Conservation (phyloP, 176 grass and related monocot species). For the Oryza coarctata region DNA sequence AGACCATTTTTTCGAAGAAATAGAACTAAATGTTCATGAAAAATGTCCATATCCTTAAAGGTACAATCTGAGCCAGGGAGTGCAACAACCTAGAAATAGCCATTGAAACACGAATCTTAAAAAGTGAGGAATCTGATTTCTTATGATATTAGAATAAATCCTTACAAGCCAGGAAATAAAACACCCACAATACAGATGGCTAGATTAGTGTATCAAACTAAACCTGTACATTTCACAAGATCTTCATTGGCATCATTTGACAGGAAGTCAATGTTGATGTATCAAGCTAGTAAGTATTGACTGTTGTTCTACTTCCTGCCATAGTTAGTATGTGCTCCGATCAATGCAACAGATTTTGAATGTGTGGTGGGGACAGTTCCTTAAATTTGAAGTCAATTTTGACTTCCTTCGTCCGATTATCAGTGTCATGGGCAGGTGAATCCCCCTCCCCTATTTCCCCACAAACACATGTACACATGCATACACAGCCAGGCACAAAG, state of each 20-base stretch:
- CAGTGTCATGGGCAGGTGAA: not conserved
- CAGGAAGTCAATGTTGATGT: constrained; percentile 3
- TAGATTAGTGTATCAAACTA: not conserved
- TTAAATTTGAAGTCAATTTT: not conserved
- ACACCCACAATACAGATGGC: not conserved
- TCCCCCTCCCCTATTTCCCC: not conserved
- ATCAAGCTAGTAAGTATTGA: constrained; percentile 5
- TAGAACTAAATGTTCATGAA: constrained; percentile 75
- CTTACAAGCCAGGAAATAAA: not conserved
- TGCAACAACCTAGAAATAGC: constrained; percentile 57
- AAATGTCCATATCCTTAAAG: constrained; percentile 95
- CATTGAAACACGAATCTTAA: not conserved
- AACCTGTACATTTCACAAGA: constrained; percentile 1
- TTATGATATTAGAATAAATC: not conserved
- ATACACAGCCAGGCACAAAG: not conserved
- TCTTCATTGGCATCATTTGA: not conserved
- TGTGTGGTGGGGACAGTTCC: not conserved
- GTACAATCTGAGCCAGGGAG: constrained; percentile 53
- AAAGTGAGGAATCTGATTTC: constrained; percentile 4
- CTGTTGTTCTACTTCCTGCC: constrained; percentile 4
- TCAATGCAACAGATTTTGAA: not conserved
- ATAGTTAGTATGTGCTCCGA: not conserved
- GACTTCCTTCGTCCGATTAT: not conserved
- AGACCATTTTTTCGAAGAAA: constrained; percentile 66
- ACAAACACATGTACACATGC: not conserved